phyloP scores from a whole-genome alignment of 108 stramenopile genomes.

The Stephanodiscus minutulus region DNA sequence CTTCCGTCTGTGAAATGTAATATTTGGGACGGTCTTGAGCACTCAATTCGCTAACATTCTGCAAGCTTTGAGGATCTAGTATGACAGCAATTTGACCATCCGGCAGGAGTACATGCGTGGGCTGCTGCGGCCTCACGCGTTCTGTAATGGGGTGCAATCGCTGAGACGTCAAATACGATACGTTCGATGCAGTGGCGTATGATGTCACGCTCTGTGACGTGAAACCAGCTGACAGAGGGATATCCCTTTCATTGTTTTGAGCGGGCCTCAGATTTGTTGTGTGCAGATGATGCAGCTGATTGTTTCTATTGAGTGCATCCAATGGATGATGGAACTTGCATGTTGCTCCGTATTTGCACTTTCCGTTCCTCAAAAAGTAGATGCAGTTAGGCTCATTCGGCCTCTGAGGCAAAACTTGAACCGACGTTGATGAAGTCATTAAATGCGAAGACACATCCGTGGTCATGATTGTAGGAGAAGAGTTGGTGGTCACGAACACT shows the following conservation, averaged over 20 bases:
- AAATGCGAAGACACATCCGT: constrained; percentile 27
- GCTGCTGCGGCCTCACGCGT: constrained; percentile 35
- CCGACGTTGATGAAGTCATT: constrained; percentile 12
- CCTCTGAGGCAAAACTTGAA: constrained; percentile 73
- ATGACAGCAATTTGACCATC: constrained; percentile 50
- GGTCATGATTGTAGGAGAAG: constrained; percentile 17
- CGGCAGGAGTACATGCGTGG: constrained; percentile 41
- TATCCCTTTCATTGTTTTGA: not conserved
- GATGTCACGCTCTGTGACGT: not conserved
- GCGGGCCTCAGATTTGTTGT: constrained; percentile 11
- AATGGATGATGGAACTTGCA: constrained; percentile 93
- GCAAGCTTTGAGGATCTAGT: constrained; percentile 42
- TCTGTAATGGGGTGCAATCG: constrained; percentile 47
- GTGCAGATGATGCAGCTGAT: constrained; percentile 26
- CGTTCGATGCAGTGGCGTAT: constrained; percentile 10
- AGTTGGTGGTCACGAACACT: constrained; percentile 34
- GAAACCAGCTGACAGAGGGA: constrained; percentile 19
- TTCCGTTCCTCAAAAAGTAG: constrained; percentile 85
- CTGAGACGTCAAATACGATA: constrained; percentile 25
- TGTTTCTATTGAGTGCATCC: constrained; percentile 32
- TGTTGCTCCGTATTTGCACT: constrained; percentile 90
- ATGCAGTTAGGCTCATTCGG: constrained; percentile 89
- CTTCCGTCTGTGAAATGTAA: constrained; percentile 34
- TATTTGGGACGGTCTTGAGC: constrained; percentile 42
- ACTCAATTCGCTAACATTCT: constrained; percentile 40